phyloP scores from a whole-genome alignment of 139 green algal species.

The Mesotaenium endlicherianum region DNA sequence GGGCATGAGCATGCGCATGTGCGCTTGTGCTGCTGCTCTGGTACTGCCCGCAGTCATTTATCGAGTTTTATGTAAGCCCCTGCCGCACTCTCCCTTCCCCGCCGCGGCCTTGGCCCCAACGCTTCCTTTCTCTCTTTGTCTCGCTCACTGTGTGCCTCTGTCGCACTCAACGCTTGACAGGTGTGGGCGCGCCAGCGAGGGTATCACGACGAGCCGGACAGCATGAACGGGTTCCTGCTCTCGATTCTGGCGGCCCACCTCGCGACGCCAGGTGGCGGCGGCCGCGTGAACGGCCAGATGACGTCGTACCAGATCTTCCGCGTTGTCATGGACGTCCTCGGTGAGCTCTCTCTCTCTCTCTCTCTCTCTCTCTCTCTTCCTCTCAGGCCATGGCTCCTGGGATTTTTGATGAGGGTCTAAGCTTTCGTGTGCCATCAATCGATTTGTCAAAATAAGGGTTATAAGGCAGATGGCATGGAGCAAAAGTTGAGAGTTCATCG shows the following conservation, averaged over 20 bases:
- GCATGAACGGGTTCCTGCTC: constrained; percentile 47
- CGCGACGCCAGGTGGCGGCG: background rate
- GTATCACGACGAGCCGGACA: constrained; percentile 30
- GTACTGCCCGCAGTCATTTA: no score
- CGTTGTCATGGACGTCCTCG: constrained; percentile 35
- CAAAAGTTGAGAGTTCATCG: no score
- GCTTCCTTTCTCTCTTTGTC: background rate
- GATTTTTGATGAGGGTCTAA: no score
- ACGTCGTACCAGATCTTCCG: constrained; percentile 48
- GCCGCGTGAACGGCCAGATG: constrained; percentile 27
- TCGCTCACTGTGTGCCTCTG: no score
- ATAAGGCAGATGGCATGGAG: no score
- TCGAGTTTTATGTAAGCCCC: no score
- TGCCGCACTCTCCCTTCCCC: no score
- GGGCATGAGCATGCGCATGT: no score
- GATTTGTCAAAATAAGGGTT: no score
- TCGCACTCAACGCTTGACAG: constrained; percentile 17
- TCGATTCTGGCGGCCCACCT: constrained; percentile 41
- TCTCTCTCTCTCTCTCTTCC: background rate
- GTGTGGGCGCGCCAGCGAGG: constrained; percentile 41
- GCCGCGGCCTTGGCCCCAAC: background rate
- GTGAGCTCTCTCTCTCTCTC: constrained; percentile 18
- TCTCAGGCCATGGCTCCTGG: no score
- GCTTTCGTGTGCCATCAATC: no score
- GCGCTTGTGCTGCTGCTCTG: no score